Base-by-base conservation (phyloP, 2,329 filamentous ascomycete species). In the Alternaria incomplexa region DNA sequence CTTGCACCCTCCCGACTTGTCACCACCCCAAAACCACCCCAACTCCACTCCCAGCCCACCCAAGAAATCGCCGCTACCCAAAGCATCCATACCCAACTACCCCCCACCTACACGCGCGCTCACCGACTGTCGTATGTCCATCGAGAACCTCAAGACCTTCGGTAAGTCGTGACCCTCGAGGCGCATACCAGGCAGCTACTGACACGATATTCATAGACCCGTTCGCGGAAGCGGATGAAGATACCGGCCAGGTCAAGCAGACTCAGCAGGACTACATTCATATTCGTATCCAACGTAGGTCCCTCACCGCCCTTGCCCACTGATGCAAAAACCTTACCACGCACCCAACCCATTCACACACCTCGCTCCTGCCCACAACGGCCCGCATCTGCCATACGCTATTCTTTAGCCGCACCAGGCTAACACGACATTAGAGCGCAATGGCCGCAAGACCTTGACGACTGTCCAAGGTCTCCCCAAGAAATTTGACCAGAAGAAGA, bases 171-270 rank as follows among this genome's bases (percentile, higher is more conserved):
- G 43, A 43, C 53, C 23, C 48, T 32, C 25, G 32, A 45, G 58
- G 51, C 52, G 53, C 52, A 52, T 54, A 50, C 50, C 28, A 58
- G 15, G 23, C 50, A 36, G 30, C n/a, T 48, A 52, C 62, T 64
- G 36, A 64, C 36, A 7, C 15, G 3, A 45, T 23, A 11, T 17
- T 17, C 22, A 30, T 45, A 64, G 62, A 99, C 91, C 96, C 96
- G 91, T 99, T 99, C 93, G 96, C 96, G 91, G 96, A 98, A 93
- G 96, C 94, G 90, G 96, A 97, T 93, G 95, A 97, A 91, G 94
- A 97, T 84, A 94, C 92, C 84, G 94, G 94, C 88, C 92, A 97
- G 86, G 91, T 90, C 83, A 96, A 96, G 86, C 88, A 90, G 92
- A 83, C 93, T 64, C 71, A 97, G 86, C 71, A 97, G 86, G 96